These are phyloP conservation scores for Boletus coccyginus DNA, from an alignment of 768 basidiomycete genomes.

Conservation along the genomic window DNA sequence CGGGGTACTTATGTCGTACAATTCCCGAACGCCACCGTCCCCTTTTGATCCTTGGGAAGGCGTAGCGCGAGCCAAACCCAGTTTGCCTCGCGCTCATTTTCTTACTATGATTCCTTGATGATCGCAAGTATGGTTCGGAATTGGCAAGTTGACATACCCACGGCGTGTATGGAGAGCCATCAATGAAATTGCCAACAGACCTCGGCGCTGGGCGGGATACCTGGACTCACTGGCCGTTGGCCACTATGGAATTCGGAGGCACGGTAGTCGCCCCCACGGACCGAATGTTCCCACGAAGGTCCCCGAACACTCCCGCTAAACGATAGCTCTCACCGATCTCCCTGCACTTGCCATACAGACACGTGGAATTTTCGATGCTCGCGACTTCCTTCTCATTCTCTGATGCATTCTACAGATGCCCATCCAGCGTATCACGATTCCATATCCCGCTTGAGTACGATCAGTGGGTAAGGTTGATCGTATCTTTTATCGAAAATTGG, in stretches of 20 bases:
- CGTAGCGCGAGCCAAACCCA: slow-evolving; percentile 3
- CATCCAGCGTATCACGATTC: not conserved
- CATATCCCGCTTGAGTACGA: not conserved
- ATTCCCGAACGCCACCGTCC: not conserved
- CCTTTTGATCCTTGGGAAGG: slow-evolving; percentile 4
- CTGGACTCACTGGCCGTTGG: not conserved
- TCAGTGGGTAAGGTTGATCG: not conserved
- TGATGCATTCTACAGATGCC: not conserved
- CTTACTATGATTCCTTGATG: slow-evolving; percentile 15
- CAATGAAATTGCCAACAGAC: not conserved
- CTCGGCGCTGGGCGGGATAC: not conserved
- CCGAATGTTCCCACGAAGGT: not conserved
- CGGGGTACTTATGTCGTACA: not conserved
- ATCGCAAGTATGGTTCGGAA: slow-evolving; percentile 2
- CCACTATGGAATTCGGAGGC: not conserved
- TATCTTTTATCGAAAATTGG: slow-evolving; percentile 13
- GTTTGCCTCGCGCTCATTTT: not conserved
- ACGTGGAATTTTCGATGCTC: not conserved
- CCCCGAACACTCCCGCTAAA: not conserved
- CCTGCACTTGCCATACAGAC: not conserved
- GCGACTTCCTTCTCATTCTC: not conserved
- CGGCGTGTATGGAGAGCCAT: not conserved
- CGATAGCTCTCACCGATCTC: not conserved
- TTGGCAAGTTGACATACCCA: not conserved
- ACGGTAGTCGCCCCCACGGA: not conserved